Conservation (phyloP, 108 stramenopile genomes). For the Seminavis robusta region DNA sequence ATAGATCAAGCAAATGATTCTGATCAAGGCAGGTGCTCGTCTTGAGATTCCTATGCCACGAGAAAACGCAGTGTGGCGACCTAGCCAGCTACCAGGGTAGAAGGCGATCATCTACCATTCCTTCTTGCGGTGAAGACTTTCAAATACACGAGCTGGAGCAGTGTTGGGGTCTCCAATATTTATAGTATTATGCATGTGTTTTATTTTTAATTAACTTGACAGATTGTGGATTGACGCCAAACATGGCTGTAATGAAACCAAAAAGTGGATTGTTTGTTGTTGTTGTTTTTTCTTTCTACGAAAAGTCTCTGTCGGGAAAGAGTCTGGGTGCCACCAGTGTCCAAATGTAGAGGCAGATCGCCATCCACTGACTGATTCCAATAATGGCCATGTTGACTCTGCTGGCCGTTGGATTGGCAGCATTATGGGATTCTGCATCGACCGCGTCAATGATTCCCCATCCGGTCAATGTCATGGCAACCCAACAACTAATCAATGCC, state of each 20-base stretch:
- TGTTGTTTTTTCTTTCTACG: too few relatives aligned
- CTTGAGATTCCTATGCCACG: too few relatives aligned
- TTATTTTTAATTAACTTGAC: too few relatives aligned
- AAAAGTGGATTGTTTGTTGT: neutral
- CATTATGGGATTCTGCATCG: conserved; percentile 47
- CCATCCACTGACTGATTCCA: conserved; percentile 86
- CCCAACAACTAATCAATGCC: conserved; percentile 74
- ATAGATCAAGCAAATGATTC: too few relatives aligned
- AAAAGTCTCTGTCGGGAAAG: conserved; percentile 92
- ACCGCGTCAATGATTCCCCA: conserved; percentile 81
- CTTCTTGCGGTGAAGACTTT: too few relatives aligned
- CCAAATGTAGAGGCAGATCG: conserved; percentile 83
- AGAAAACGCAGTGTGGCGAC: too few relatives aligned
- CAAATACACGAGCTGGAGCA: too few relatives aligned
- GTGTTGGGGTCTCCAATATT: too few relatives aligned
- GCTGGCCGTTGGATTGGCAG: conserved; percentile 82
- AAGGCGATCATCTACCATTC: too few relatives aligned
- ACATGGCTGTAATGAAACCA: neutral
- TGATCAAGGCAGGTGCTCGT: too few relatives aligned
- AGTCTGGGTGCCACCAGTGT: conserved; percentile 83
- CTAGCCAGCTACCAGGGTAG: too few relatives aligned
- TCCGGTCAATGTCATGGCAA: conserved; percentile 90
- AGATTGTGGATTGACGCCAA: neutral
- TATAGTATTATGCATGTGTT: too few relatives aligned
- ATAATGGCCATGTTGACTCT: conserved; percentile 87